Conservation (phyloP, 1,284 basidiomycete genomes). For the Rhizopogon hawkerae region DNA sequence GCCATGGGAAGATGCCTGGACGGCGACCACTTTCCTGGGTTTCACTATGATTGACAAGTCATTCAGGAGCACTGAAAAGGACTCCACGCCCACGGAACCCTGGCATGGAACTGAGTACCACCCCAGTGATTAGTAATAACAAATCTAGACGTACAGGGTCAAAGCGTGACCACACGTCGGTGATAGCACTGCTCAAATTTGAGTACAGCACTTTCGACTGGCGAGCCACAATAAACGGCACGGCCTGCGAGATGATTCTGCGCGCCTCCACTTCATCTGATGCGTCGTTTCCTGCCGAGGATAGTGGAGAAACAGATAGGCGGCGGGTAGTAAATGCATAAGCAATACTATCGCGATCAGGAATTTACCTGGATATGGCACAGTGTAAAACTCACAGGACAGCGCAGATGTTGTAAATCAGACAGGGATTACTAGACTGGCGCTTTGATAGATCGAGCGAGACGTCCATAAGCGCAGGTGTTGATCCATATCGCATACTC, state of each 20-base stretch:
- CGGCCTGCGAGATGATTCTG: constrained; percentile 38
- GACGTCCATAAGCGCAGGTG: constrained; percentile 41
- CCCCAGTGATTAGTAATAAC: neutral
- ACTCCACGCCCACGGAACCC: constrained; percentile 37
- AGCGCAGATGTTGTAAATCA: constrained; percentile 58
- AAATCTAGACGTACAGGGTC: constrained; percentile 34
- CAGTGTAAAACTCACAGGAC: constrained; percentile 44
- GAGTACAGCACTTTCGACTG: constrained; percentile 43
- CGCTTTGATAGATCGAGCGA: constrained; percentile 40
- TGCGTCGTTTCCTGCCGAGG: constrained; percentile 29
- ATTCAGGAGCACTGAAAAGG: constrained; percentile 43
- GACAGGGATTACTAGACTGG: constrained; percentile 32
- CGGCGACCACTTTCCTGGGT: constrained; percentile 33
- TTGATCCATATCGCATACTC: constrained; percentile 25
- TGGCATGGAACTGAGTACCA: constrained; percentile 20
- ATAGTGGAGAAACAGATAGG: constrained; percentile 50
- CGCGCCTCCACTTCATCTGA: constrained; percentile 40
- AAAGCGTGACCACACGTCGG: constrained; percentile 55
- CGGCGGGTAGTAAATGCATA: constrained; percentile 59
- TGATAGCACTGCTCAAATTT: constrained; percentile 42
- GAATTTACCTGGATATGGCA: constrained; percentile 3
- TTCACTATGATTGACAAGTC: constrained; percentile 46
- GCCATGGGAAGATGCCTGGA: constrained; percentile 5
- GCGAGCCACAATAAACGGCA: constrained; percentile 55
- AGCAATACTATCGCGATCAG: constrained; percentile 38